A percentile compares a stretch with the other conserved stretches of the same genome.
Evolutionary conservation across 768 basidiomycete species (phyloP).

Genomic region (Amanita pseudoporphyria): DNA sequence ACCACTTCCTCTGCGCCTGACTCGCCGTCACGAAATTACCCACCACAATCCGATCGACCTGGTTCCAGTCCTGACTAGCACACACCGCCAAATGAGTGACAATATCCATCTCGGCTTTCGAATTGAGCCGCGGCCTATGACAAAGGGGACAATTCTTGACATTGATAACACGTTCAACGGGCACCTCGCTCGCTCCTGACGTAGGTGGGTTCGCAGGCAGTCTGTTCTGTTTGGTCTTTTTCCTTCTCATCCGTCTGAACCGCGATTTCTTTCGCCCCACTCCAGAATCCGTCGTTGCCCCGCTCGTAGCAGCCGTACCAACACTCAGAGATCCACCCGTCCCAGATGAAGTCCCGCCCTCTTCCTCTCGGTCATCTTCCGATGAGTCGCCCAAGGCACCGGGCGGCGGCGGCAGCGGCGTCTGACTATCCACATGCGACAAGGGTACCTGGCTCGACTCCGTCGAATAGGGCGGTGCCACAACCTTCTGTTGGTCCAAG

Average conservation of each 20-base stretch:
- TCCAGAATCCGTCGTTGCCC: not conserved
- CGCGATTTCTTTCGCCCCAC: slow-evolving; percentile 13
- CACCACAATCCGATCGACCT: slow-evolving; percentile 83
- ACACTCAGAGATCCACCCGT: not conserved
- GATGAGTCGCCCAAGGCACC: not conserved
- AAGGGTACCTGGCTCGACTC: slow-evolving; percentile 41
- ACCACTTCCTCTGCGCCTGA: slow-evolving; percentile 97
- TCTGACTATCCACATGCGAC: not conserved
- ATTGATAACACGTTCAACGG: slow-evolving; percentile 85
- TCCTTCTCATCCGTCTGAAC: slow-evolving; percentile 15
- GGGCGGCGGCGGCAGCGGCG: slow-evolving; percentile 10
- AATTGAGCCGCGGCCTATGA: slow-evolving; percentile 75
- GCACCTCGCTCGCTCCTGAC: slow-evolving; percentile 20
- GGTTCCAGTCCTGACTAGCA: slow-evolving; percentile 86
- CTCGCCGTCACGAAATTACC: slow-evolving; percentile 90
- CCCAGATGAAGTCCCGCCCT: not conserved
- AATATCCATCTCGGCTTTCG: slow-evolving; percentile 89
- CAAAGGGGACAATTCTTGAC: slow-evolving; percentile 92
- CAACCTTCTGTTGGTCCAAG: slow-evolving; percentile 10
- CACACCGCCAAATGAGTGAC: slow-evolving; percentile 96
- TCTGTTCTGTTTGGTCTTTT: slow-evolving; percentile 1
- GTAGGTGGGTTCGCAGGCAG: not conserved
- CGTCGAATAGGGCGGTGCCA: slow-evolving; percentile 22
- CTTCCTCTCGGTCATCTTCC: slow-evolving; percentile 4
- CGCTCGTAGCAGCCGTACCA: not conserved